Conservation (phyloP, 345 rosid genomes). For the Bruguiera sexangula region DNA sequence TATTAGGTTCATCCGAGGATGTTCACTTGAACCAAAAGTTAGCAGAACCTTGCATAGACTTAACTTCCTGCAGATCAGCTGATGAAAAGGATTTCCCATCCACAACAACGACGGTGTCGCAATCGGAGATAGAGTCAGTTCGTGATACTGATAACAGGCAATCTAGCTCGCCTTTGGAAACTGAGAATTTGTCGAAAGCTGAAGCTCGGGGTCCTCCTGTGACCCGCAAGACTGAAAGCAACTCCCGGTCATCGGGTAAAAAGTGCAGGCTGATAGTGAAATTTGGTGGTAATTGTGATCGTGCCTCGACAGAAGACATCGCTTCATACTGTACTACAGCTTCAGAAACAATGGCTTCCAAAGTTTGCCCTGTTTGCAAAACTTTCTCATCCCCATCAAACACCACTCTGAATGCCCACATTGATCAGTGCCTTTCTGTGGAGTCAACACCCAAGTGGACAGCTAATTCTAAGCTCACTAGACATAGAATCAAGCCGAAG, state of each 20-base stretch:
- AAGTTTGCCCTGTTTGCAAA: conserved; percentile 98
- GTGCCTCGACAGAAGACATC: conserved; percentile 59
- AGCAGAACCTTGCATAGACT: conserved; percentile 36
- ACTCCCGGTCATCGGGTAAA: conserved; percentile 37
- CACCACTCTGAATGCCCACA: conserved; percentile 98
- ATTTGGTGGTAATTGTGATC: conserved; percentile 59
- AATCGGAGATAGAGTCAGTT: conserved; percentile 49
- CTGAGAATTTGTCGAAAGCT: conserved; percentile 30
- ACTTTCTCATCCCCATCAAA: conserved; percentile 92
- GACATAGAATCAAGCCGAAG: conserved; percentile 71
- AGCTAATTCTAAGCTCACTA: conserved; percentile 49
- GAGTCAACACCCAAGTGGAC: conserved; percentile 66
- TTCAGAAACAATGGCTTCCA: conserved; percentile 74
- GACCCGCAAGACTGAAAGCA: conserved; percentile 36
- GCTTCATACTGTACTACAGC: conserved; percentile 51
- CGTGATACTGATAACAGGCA: conserved; percentile 32
- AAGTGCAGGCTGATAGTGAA: conserved; percentile 77
- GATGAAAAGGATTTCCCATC: conserved; percentile 57
- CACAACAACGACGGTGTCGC: conserved; percentile 47
- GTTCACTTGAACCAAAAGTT: conserved; percentile 26
- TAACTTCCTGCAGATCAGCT: conserved; percentile 39
- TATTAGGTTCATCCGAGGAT: conserved; percentile 30
- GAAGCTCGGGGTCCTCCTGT: conserved; percentile 31
- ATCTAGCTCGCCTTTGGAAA: conserved; percentile 33
- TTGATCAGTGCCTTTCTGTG: conserved; percentile 88